phyloP scores from a whole-genome alignment of 75 land plant genomes.

The Picea sitchensis region DNA sequence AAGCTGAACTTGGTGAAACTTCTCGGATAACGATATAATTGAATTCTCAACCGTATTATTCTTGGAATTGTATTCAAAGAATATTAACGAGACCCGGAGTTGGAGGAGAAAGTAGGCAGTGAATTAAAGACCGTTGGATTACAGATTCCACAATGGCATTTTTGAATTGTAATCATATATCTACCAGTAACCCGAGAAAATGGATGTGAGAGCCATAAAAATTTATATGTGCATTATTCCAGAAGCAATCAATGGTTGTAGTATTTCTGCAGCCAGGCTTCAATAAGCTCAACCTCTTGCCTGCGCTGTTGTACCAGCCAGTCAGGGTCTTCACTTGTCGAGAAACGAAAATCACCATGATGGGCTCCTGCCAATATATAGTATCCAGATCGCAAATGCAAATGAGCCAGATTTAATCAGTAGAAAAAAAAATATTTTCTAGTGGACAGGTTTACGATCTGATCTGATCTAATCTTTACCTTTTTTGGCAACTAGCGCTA shows the following conservation, averaged over 20 bases:
- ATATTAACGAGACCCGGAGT: too few relatives aligned
- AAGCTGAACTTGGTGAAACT: too few relatives aligned
- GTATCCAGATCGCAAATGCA: neutral
- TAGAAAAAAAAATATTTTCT: neutral
- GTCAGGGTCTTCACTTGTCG: conserved; percentile 57
- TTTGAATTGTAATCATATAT: too few relatives aligned
- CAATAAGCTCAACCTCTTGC: conserved; percentile 43
- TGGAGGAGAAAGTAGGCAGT: too few relatives aligned
- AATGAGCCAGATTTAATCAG: neutral
- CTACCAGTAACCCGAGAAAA: too few relatives aligned
- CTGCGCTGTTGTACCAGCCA: conserved; percentile 59
- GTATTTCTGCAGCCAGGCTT: conserved; percentile 46
- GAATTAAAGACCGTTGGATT: too few relatives aligned
- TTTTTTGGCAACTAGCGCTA: conserved; percentile 61
- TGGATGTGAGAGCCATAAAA: too few relatives aligned
- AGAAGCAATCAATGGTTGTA: conserved; percentile 1
- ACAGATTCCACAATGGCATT: too few relatives aligned
- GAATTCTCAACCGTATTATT: too few relatives aligned
- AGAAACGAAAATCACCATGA: conserved; percentile 56
- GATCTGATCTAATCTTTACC: conserved; percentile 21
- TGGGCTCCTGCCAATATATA: conserved; percentile 55
- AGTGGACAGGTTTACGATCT: neutral
- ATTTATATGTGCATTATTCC: too few relatives aligned
- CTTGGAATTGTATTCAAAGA: too few relatives aligned
- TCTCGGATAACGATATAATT: too few relatives aligned